Base-by-base conservation (phyloP, 805 yeast species). In the Nakazawaea peltata region DNA sequence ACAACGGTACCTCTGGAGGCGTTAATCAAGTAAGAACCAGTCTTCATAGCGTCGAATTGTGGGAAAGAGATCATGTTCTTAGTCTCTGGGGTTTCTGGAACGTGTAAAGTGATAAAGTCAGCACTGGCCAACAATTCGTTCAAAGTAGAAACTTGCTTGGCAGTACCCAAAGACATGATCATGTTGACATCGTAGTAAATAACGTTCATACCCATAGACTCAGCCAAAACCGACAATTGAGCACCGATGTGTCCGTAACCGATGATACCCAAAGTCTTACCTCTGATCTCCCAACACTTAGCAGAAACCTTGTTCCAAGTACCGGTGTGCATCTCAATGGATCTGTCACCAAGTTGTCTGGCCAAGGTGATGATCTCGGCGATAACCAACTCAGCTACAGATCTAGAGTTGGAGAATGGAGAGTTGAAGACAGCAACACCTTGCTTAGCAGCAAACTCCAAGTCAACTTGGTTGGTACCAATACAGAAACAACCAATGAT, bases 231-330 rank as follows among this genome's bases (percentile, higher is more conserved):
- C 7, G 95, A 83, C 57, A 92, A 77, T 67, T 92, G 98, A 33
- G 97, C 67, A 50, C 98, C 98, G 65, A 92, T 92, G 62, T 92
- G 98, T 51, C 98, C 98, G 54, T 92, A 92, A 49, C 98, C 98
- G 26, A 92, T 71, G 53, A 92, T 92, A 43, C 98, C 98, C 50
- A 92, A 71, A 32, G 98, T 90, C 64, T 92, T 92, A 48, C 98
- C 98, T 67, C 98, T 83, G 49, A 92, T 88, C 67, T 92, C 98
- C 97, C 97, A 92, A 67, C 98, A 92, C 61, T 75, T 87, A 47
- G 85, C 71, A 51, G 83, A 70, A 49, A 90, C 97, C 68, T 92
- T 92, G 70, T 92, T 92, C 98, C 98, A 92, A 43, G 90, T 79
- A 46, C 97, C 97, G 37, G 90, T 74, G 69, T 90, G 98, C 69